Evolutionary conservation across 208 protist species (phyloP).

Genomic region (Acanthamoeba quina): DNA sequence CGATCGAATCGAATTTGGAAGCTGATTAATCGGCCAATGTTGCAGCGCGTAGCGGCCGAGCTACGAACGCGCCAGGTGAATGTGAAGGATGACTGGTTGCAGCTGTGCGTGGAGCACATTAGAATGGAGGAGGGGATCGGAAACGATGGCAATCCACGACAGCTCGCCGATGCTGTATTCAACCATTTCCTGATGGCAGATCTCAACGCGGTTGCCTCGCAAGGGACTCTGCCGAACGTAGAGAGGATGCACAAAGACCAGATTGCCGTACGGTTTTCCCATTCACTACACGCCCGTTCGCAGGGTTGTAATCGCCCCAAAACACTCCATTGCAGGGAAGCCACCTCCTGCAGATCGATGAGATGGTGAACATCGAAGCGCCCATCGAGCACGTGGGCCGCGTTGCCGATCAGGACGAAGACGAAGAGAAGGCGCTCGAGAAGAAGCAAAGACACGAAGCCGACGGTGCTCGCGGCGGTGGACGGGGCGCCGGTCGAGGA

Average conservation of each 20-base stretch:
- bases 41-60: conserved; percentile 16
- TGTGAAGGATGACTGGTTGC: conserved; percentile 30
- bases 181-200: conserved; percentile 8
- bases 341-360: conserved; percentile 54
- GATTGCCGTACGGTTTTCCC: neutral
- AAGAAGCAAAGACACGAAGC: conserved; percentile 53
- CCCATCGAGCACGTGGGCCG: conserved; percentile 47
- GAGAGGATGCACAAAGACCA: conserved; percentile 37
- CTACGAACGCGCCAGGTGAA: neutral
- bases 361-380: conserved; percentile 36
- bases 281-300: neutral
- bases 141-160: neutral
- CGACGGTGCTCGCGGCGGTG: neutral
- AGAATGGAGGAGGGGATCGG: neutral
- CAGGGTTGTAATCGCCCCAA: neutral
- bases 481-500: neutral
- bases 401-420: conserved; percentile 37
- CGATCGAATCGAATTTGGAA: neutral
- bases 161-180: conserved; percentile 23
- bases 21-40: neutral
- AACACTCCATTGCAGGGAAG: neutral
- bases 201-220: neutral
- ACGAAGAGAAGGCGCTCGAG: conserved; percentile 45
- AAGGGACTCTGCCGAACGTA: conserved; percentile 3
- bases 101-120: neutral